phyloP scores from a whole-genome alignment of 805 yeast genomes.

The Barnettozyma sp. region DNA sequence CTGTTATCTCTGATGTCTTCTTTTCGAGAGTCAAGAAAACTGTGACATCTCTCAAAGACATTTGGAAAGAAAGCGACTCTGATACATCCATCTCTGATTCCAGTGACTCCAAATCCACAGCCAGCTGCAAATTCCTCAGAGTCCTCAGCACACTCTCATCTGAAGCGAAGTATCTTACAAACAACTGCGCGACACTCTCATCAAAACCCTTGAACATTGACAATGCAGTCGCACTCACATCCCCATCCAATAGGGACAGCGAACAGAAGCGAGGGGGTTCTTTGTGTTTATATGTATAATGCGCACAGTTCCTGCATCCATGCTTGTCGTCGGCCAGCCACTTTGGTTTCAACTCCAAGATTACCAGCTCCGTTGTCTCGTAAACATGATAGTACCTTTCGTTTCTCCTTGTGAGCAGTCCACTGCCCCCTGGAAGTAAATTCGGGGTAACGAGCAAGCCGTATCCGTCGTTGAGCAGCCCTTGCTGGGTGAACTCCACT shows the following conservation, averaged over 20 bases:
- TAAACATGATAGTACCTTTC: conserved; percentile 33
- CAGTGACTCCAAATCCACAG: neutral
- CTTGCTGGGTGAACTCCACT: conserved; percentile 10
- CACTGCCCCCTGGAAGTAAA: conserved; percentile 30
- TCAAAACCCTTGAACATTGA: conserved; percentile 5
- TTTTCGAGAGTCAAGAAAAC: conserved; percentile 25
- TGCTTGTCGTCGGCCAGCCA: conserved; percentile 38
- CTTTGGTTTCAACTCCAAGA: conserved; percentile 53
- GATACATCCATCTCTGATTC: conserved; percentile 10
- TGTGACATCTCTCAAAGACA: conserved; percentile 35
- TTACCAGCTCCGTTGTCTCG: conserved; percentile 16
- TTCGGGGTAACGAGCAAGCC: conserved; percentile 41
- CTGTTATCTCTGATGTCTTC: conserved; percentile 2
- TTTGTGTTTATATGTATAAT: conserved; percentile 31
- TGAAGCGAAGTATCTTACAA: conserved; percentile 19
- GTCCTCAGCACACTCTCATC: conserved; percentile 20
- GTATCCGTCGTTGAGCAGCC: conserved; percentile 30
- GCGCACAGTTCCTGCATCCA: conserved; percentile 54
- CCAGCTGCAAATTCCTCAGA: conserved; percentile 22
- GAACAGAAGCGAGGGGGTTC: conserved; percentile 39
- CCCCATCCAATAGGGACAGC: conserved; percentile 28
- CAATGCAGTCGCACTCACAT: neutral
- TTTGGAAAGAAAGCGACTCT: conserved; percentile 23
- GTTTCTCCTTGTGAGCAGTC: conserved; percentile 22
- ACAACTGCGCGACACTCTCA: neutral